Evolutionary conservation across 306 rosid species (phyloP).

Genomic region (Oxytropis ochrocephala): DNA sequence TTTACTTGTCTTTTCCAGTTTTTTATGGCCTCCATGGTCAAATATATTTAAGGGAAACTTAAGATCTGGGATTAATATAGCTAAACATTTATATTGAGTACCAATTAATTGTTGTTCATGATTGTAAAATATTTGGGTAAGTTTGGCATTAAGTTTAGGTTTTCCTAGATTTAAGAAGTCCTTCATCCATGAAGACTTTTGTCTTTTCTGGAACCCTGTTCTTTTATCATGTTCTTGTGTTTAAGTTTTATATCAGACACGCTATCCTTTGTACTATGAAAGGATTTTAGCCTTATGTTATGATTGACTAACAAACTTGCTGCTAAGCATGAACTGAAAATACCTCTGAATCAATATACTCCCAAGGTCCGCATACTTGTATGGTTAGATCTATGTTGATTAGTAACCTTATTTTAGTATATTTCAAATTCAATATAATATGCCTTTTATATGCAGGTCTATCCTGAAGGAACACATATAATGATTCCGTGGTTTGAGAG

Average conservation of each 20-base stretch:
- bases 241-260: not conserved
- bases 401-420: not conserved
- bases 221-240: not conserved
- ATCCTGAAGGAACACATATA: conserved; percentile 35
- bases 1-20: not conserved
- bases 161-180: not conserved
- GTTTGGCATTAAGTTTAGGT: not conserved
- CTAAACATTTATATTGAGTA: not conserved
- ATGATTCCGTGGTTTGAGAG: conserved; percentile 40
- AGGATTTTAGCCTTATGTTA: not conserved
- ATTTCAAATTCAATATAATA: not conserved
- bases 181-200: not conserved
- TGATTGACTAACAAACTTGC: not conserved
- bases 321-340: not conserved
- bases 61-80: not conserved
- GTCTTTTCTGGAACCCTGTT: not conserved
- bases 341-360: not conserved
- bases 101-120: not conserved
- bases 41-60: not conserved
- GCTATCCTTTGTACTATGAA: not conserved
- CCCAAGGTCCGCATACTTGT: not conserved
- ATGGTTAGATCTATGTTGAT: not conserved
- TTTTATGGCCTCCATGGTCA: not conserved
- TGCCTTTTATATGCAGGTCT: conserved; percentile 25
- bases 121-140: not conserved